Evolutionary conservation across 768 basidiomycete species (phyloP).

Genomic region (Naganishia onofrii): DNA sequence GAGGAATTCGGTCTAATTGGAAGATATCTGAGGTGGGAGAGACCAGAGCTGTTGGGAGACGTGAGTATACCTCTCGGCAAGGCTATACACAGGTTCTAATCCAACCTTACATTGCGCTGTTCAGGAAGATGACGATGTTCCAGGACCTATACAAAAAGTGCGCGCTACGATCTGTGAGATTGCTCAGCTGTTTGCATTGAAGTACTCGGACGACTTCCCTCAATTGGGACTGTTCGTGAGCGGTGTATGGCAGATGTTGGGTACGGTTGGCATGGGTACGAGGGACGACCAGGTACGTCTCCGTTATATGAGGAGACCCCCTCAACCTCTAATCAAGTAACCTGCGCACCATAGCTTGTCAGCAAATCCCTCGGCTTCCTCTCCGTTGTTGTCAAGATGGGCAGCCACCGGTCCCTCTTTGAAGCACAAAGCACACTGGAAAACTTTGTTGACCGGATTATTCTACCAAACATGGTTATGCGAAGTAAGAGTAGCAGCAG

Average conservation of each 20-base stretch:
- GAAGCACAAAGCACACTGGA: conserved; percentile 72
- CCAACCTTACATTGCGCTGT: background rate
- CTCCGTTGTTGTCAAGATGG: conserved; percentile 84
- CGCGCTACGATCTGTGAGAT: conserved; percentile 88
- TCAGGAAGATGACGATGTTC: conserved; percentile 68
- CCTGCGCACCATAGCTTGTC: conserved; percentile 59
- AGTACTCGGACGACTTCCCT: conserved; percentile 55
- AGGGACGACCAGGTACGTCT: conserved; percentile 69
- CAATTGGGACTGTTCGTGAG: conserved; percentile 64
- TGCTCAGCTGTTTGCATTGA: conserved; percentile 64
- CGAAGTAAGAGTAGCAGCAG: conserved; percentile 55
- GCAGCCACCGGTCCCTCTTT: conserved; percentile 75
- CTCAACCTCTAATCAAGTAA: conserved; percentile 33
- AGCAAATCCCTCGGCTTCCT: conserved; percentile 87
- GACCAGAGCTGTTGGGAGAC: conserved; percentile 65
- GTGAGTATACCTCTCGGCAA: conserved; percentile 52
- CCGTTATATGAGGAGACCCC: background rate
- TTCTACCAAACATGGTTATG: conserved; percentile 86
- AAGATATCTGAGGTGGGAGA: conserved; percentile 76
- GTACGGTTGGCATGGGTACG: conserved; percentile 61
- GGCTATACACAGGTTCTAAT: background rate
- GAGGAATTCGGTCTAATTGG: conserved; percentile 67
- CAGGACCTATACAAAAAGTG: conserved; percentile 82
- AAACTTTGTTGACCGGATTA: conserved; percentile 79
- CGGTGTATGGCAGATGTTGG: conserved; percentile 85